Percentiles rank a stretch among this genome's conserved stretches.
Conservation (phyloP, 495 filamentous ascomycete species). For the Aspergillus diversus region DNA sequence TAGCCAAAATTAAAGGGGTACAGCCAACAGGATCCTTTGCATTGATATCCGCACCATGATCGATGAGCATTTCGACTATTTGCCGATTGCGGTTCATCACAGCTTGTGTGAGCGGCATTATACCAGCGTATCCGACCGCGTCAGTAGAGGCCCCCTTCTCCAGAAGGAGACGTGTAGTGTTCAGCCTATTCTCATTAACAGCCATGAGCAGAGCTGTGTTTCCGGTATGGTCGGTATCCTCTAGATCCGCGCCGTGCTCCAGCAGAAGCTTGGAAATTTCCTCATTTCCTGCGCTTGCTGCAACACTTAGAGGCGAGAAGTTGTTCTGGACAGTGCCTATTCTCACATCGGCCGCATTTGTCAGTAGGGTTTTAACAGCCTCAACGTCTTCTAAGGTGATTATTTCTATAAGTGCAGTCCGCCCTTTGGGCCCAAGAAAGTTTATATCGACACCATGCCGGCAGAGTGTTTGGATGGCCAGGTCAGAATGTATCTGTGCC, state of each 20-base stretch:
- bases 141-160: slow-evolving; percentile 24
- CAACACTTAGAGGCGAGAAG: slow-evolving; percentile 16
- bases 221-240: slow-evolving; percentile 10
- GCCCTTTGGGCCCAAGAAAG: neutral
- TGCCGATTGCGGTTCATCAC: neutral
- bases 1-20: slow-evolving; percentile 19
- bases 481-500: slow-evolving; percentile 16
- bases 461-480: slow-evolving; percentile 21
- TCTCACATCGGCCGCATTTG: slow-evolving; percentile 27
- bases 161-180: slow-evolving; percentile 21
- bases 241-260: slow-evolving; percentile 23
- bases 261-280: slow-evolving; percentile 25
- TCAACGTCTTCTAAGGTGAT: slow-evolving; percentile 5
- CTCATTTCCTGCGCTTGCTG: slow-evolving; percentile 19
- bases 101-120: slow-evolving; percentile 12
- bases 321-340: neutral
- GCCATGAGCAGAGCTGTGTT: slow-evolving; percentile 24
- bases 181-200: slow-evolving; percentile 6
- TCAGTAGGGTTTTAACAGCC: slow-evolving; percentile 16
- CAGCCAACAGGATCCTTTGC: slow-evolving; percentile 16
- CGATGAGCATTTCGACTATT: slow-evolving; percentile 30
- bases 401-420: slow-evolving; percentile 23
- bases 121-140: neutral
- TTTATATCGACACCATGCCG: slow-evolving; percentile 27
- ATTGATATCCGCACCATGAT: slow-evolving; percentile 29